Conservation (phyloP, 1,284 basidiomycete genomes). For the Kwoniella shivajii region DNA sequence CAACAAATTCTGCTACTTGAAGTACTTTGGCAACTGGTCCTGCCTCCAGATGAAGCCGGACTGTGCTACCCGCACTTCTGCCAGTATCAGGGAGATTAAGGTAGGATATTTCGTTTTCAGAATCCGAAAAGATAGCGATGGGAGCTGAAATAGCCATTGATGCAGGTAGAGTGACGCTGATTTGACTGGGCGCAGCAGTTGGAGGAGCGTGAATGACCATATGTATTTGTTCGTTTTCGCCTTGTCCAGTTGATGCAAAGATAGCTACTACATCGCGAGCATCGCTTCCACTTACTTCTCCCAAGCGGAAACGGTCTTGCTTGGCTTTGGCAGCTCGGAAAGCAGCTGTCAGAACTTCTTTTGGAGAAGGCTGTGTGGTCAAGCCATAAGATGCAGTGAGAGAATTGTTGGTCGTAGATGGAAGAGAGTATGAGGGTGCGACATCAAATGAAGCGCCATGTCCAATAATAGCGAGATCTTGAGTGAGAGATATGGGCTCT, state of each 20-base stretch:
- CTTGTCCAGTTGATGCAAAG: not conserved
- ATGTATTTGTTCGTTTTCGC: not conserved
- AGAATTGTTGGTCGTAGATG: not conserved
- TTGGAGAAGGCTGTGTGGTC: not conserved
- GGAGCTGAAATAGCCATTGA: not conserved
- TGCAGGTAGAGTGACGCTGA: slow-evolving; percentile 8
- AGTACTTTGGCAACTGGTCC: slow-evolving; percentile 7
- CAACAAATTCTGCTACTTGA: slow-evolving; percentile 9
- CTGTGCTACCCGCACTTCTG: not conserved
- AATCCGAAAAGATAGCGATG: slow-evolving; percentile 2
- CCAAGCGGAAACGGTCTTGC: not conserved
- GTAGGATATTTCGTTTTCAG: not conserved
- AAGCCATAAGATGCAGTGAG: slow-evolving; percentile 1
- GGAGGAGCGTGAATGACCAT: not conserved
- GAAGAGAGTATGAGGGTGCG: not conserved
- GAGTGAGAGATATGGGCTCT: not conserved
- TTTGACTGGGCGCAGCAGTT: not conserved
- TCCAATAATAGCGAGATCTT: slow-evolving; percentile 4
- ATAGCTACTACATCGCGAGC: slow-evolving; percentile 1
- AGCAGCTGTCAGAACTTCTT: slow-evolving; percentile 1
- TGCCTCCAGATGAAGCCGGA: slow-evolving; percentile 6
- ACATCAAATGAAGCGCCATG: not conserved
- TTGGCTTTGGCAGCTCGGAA: slow-evolving; percentile 4
- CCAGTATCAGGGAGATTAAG: not conserved
- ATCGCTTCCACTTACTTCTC: not conserved